phyloP scores from a whole-genome alignment of 768 basidiomycete species.

The Coprinopsis strossmayeri region DNA sequence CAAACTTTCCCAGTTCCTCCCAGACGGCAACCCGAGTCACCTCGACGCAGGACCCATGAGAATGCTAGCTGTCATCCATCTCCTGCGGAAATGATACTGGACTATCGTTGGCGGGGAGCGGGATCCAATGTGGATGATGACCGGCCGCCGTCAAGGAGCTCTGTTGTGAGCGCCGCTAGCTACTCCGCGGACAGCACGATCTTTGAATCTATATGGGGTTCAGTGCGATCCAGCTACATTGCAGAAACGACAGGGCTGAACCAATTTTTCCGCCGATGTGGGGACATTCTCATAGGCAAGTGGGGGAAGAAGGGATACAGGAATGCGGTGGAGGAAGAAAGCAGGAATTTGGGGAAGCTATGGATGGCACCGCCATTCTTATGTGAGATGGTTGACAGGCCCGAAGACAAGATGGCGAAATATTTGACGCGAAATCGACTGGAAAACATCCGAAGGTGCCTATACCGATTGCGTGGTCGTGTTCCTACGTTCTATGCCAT shows the following conservation, averaged over 20 bases:
- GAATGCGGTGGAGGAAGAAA: neutral
- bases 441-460: neutral
- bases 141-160: neutral
- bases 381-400: neutral
- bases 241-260: neutral
- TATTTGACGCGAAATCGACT: neutral
- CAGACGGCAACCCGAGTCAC: neutral
- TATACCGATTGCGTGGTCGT: neutral
- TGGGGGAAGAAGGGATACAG: neutral
- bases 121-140: neutral
- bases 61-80: neutral
- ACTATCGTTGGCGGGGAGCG: neutral
- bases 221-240: neutral
- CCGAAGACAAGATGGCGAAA: neutral
- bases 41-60: neutral
- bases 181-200: neutral
- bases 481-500: conserved; percentile 1
- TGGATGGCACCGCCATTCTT: neutral
- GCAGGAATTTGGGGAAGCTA: neutral
- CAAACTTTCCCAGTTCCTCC: neutral
- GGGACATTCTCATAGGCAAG: neutral
- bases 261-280: neutral
- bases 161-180: neutral
- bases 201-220: neutral
- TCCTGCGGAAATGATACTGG: neutral